Conservation (phyloP, 2,329 filamentous ascomycete species). For the Venturia oleaginea region DNA sequence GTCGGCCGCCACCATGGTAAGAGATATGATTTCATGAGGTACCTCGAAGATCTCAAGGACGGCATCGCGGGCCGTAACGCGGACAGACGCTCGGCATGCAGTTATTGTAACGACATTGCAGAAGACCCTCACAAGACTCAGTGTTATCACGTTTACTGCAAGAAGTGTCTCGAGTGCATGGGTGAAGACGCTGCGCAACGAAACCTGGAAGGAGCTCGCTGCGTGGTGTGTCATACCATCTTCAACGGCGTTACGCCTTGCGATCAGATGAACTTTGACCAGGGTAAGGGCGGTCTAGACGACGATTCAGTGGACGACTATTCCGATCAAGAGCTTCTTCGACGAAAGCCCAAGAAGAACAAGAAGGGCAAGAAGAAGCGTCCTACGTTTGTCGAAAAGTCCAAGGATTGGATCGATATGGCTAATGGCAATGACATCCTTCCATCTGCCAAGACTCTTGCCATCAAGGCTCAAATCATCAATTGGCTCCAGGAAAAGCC, state of each 20-base stretch:
- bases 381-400: constrained; percentile 16
- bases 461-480: constrained; percentile 36
- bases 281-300: background rate
- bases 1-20: constrained; percentile 26
- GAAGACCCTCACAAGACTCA: constrained; percentile 35
- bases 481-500: constrained; percentile 37
- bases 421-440: constrained; percentile 25
- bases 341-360: constrained; percentile 22
- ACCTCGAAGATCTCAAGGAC: constrained; percentile 30
- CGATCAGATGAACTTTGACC: constrained; percentile 15
- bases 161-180: constrained; percentile 34
- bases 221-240: constrained; percentile 26
- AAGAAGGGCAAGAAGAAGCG: constrained; percentile 16
- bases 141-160: constrained; percentile 50
- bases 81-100: constrained; percentile 28
- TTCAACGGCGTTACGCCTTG: constrained; percentile 21
- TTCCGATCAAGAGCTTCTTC: constrained; percentile 13
- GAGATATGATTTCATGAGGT: constrained; percentile 31
- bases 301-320: constrained; percentile 16
- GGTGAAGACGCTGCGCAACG: constrained; percentile 22
- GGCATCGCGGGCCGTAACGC: background rate
- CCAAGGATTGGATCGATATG: constrained; percentile 23
- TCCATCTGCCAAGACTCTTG: constrained; percentile 37
- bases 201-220: constrained; percentile 18
- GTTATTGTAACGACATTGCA: constrained; percentile 36